phyloP scores from a whole-genome alignment of 176 grass and related monocot species.

The Cymbopogon citratus region DNA sequence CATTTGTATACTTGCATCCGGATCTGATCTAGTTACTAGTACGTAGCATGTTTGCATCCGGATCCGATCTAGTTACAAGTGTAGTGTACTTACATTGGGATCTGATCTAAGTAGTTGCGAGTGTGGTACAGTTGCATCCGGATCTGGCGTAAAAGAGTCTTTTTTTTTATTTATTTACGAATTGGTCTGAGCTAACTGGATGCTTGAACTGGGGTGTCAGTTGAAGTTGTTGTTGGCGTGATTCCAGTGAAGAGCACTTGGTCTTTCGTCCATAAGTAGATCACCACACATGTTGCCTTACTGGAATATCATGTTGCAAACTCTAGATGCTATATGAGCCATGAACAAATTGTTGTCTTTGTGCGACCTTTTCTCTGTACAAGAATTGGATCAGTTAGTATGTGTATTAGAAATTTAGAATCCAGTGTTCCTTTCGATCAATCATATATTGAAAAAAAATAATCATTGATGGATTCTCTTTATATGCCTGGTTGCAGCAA shows the following conservation, averaged over 20 bases:
- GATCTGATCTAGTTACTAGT: neutral
- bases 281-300: too few species aligned
- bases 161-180: neutral
- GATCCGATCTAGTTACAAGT: neutral
- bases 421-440: neutral
- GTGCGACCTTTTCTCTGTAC: neutral
- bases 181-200: neutral
- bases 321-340: neutral
- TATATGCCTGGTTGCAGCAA: slow-evolving; percentile 10
- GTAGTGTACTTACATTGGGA: neutral
- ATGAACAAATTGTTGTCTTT: neutral
- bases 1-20: neutral
- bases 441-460: neutral
- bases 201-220: neutral
- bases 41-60: neutral
- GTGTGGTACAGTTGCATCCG: neutral
- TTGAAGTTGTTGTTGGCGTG: neutral
- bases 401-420: too few species aligned
- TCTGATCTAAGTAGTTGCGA: neutral
- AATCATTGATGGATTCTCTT: neutral
- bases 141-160: neutral
- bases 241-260: neutral
- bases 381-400: neutral
- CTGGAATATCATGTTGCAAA: neutral
- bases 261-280: too few species aligned